Conservation (phyloP, 306 rosid species). For the Gillenia trifoliata region DNA sequence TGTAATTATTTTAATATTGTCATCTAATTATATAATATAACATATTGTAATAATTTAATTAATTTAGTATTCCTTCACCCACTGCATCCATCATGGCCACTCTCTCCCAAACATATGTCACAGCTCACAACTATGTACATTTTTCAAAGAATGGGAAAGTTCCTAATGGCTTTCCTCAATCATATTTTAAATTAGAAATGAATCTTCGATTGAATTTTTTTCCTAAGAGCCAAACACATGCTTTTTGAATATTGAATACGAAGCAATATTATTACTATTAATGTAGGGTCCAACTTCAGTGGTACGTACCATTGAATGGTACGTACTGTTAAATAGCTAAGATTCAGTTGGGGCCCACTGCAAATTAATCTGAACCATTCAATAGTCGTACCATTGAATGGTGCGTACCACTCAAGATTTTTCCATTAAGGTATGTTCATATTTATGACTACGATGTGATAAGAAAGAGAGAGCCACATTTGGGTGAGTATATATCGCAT, state of each 20-base stretch:
- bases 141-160: constrained; percentile 23
- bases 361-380: too few relatives aligned
- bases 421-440: background rate
- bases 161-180: constrained; percentile 16
- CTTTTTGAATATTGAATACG: background rate
- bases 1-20: too few relatives aligned
- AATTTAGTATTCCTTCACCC: constrained; percentile 7
- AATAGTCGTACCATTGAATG: too few relatives aligned
- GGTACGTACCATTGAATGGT: too few relatives aligned
- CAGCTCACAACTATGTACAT: background rate
- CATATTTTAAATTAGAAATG: constrained; percentile 8
- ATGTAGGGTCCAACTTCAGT: too few relatives aligned
- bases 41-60: background rate
- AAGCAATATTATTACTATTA: background rate
- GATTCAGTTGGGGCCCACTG: too few relatives aligned
- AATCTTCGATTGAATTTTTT: background rate
- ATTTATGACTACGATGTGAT: constrained; percentile 2
- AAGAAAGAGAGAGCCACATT: background rate
- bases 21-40: too few relatives aligned
- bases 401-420: too few relatives aligned
- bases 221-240: constrained; percentile 5
- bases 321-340: too few relatives aligned
- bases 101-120: background rate
- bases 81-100: constrained; percentile 26
- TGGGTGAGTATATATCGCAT: background rate